Evolutionary conservation across 83 land plant genomes (phyloP).

Genomic region (Picea abies): DNA sequence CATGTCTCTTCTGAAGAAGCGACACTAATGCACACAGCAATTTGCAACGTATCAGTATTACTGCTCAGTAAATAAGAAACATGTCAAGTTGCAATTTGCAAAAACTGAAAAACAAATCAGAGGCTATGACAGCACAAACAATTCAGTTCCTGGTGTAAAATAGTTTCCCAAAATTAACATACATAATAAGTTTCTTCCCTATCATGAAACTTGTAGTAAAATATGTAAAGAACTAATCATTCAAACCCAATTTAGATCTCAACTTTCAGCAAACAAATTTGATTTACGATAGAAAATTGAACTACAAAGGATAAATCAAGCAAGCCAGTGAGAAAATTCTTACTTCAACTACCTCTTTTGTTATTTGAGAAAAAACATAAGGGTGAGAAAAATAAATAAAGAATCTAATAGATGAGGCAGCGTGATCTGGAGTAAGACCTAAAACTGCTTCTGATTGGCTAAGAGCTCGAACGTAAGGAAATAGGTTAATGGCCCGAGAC

Average conservation of each 20-base stretch:
- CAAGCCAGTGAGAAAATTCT: not conserved
- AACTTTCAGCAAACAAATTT: not conserved
- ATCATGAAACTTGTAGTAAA: not conserved
- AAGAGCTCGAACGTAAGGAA: too few relatives aligned
- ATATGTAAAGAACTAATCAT: not conserved
- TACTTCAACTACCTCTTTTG: not conserved
- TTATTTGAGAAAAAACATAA: too few relatives aligned
- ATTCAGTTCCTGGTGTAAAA: not conserved
- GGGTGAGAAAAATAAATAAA: too few relatives aligned
- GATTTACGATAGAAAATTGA: not conserved
- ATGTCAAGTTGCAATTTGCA: not conserved
- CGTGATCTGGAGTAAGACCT: too few relatives aligned
- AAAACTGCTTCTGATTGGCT: too few relatives aligned
- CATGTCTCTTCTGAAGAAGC: conserved; percentile 9
- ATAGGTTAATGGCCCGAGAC: too few relatives aligned
- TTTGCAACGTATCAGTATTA: not conserved
- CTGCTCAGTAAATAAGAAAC: not conserved
- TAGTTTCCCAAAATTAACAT: not conserved
- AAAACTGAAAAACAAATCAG: not conserved
- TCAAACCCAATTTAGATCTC: not conserved
- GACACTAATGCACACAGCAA: conserved; percentile 4
- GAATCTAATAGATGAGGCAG: too few relatives aligned
- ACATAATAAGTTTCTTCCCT: not conserved
- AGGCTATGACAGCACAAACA: not conserved
- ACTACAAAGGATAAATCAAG: not conserved